Evolutionary conservation across 148 eudicot species (phyloP).

Genomic region (Chenopodium formosanum): DNA sequence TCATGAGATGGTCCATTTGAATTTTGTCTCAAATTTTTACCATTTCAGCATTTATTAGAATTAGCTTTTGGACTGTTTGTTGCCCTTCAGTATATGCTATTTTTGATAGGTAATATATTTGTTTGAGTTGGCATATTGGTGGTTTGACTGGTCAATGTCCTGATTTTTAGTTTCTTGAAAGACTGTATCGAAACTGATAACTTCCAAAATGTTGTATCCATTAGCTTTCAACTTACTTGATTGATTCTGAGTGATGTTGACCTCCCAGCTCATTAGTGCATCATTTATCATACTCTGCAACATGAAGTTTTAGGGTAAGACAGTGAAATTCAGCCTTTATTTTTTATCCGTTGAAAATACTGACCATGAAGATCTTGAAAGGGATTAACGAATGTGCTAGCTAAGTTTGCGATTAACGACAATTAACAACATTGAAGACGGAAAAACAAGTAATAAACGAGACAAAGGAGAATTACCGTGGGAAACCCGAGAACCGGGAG

Average conservation of each 20-base stretch:
- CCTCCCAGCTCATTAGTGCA: neutral
- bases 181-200: neutral
- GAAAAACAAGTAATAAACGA: no score
- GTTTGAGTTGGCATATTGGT: neutral
- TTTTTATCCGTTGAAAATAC: neutral
- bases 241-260: neutral
- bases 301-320: neutral
- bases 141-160: no score
- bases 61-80: neutral
- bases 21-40: neutral
- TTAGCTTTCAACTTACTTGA: neutral
- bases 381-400: no score
- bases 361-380: neutral
- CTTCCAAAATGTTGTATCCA: neutral
- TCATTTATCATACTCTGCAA: neutral
- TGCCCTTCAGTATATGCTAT: neutral
- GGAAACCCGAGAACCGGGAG: no score
- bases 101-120: neutral
- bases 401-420: no score
- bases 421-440: no score
- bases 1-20: neutral
- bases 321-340: neutral
- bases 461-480: no score
- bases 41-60: neutral
- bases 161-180: neutral